Percentiles rank a stretch among this genome's conserved stretches.
These are phyloP conservation scores for Venturia carpophila DNA, from an alignment of 2,329 filamentous ascomycete genomes.

Conservation along the genomic window DNA sequence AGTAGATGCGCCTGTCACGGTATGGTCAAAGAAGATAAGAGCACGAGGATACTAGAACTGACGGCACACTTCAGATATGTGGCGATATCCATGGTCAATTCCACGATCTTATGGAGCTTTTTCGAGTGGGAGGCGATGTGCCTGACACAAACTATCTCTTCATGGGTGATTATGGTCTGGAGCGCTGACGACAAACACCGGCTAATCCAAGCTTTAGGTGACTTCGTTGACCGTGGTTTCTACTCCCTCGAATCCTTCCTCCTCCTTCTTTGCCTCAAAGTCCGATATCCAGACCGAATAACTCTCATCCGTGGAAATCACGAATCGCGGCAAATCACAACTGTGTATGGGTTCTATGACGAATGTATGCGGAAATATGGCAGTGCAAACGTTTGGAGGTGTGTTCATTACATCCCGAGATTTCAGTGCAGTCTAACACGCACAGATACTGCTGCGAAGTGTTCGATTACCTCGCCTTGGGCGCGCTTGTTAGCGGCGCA, in stretches of 20 bases:
- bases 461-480: constrained; percentile 91
- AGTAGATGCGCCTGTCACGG: constrained; percentile 88
- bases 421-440: not conserved
- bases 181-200: not conserved
- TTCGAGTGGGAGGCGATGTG: constrained; percentile 85
- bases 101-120: constrained; percentile 94
- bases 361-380: constrained; percentile 95
- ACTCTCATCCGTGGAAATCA: constrained; percentile 93
- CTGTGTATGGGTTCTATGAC: constrained; percentile 96
- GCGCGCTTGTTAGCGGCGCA: constrained; percentile 84
- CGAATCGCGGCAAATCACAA: constrained; percentile 94
- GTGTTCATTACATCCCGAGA: not conserved
- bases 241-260: constrained; percentile 97
- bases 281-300: constrained; percentile 94
- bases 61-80: constrained; percentile 57
- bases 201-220: constrained; percentile 48
- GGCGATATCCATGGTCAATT: constrained; percentile 97
- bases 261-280: constrained; percentile 90
- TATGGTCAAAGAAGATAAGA: constrained; percentile 35
- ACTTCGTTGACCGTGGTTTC: constrained; percentile 96
- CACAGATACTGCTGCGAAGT: constrained; percentile 77
- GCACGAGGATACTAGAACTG: not conserved
- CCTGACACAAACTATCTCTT: constrained; percentile 96
- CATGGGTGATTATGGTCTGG: constrained; percentile 58
- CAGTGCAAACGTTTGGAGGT: constrained; percentile 91